Evolutionary conservation across 2,329 filamentous ascomycete species (phyloP), one percentile per base, ranked within the genome.

Genomic region (Atkinsonella hypoxylon): DNA sequence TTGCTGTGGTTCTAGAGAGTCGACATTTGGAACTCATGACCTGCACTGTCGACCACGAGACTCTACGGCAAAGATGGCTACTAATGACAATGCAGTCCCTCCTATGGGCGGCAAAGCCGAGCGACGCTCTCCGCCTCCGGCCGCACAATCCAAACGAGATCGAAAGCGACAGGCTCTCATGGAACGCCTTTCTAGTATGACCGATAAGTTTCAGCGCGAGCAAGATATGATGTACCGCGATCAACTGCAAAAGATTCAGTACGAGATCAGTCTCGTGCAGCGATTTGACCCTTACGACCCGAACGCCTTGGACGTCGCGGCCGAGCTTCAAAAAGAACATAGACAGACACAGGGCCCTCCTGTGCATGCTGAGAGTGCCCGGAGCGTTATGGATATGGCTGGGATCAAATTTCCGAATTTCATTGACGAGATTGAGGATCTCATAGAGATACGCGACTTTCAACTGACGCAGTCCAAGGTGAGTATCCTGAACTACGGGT

Each of bases 231-330:
- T 89, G 60, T 97, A 95, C 67, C 82, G 90, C 55, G 87, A 93
- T 57, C 89, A 96, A 67, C 78, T 96, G 2, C 85, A 93, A 61
- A 88, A 88, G 57, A 81, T 96, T n/a, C 90, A 96, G 69, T 83
- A 88, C 56, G 90, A 95, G 66, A 89, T 90, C 69, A 87, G 80
- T 52, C 77, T 95, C 44, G 88, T 95, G 57, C 83, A 89, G 65
- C 83, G 87, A 58, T 87, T 93, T 48, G 85, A 95, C 61, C 85
- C 87, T 1, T 94, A 95, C 65, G 74, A 77, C 48, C 75, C 82
- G 54, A 78, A 81, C 53, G 81, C 87, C 46, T 75, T 95, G 45
- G 83, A 89, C 55, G 79, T 86, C 51, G 81, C 89, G 55, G 74
- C 77, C 48, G 79, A 82, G 57, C 69, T 85, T 61, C 78, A 80